Conservation (phyloP, 805 yeast species). For the Nakazawaea wyomingensis region DNA sequence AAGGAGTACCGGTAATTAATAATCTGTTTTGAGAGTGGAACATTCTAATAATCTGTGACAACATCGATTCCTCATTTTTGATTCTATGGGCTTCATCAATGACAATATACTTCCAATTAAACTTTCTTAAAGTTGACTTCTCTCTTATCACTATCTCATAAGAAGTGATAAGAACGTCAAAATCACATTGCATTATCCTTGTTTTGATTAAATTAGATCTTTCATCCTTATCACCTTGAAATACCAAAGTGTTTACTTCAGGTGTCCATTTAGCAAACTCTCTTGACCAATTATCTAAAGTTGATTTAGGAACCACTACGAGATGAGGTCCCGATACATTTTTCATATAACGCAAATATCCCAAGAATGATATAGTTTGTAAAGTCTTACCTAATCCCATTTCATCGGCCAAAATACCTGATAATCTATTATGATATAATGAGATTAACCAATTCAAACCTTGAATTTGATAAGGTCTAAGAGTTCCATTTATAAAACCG, state of each 20-base stretch:
- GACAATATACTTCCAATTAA: constrained; percentile 71
- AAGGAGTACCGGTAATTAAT: constrained; percentile 76
- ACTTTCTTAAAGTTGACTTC: constrained; percentile 58
- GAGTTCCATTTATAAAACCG: constrained; percentile 48
- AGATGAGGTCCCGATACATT: constrained; percentile 66
- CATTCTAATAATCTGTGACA: constrained; percentile 70
- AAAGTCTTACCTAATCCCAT: constrained; percentile 97
- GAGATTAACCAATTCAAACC: constrained; percentile 94
- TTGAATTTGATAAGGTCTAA: constrained; percentile 74
- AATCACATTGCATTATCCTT: constrained; percentile 51
- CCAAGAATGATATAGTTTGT: constrained; percentile 83
- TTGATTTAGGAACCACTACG: constrained; percentile 74
- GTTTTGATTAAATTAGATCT: constrained; percentile 50
- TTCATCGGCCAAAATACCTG: constrained; percentile 95
- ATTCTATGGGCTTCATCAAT: constrained; percentile 84
- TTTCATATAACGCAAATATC: constrained; percentile 61
- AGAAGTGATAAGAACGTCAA: constrained; percentile 68
- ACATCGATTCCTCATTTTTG: constrained; percentile 67
- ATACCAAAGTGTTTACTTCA: constrained; percentile 61
- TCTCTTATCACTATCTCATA: constrained; percentile 76
- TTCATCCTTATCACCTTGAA: constrained; percentile 72
- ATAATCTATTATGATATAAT: constrained; percentile 77
- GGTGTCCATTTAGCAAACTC: constrained; percentile 80
- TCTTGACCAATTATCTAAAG: constrained; percentile 75
- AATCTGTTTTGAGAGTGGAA: constrained; percentile 67